Conservation (phyloP, 805 yeast species). For the Hemisphaericaspora nanyangensis region DNA sequence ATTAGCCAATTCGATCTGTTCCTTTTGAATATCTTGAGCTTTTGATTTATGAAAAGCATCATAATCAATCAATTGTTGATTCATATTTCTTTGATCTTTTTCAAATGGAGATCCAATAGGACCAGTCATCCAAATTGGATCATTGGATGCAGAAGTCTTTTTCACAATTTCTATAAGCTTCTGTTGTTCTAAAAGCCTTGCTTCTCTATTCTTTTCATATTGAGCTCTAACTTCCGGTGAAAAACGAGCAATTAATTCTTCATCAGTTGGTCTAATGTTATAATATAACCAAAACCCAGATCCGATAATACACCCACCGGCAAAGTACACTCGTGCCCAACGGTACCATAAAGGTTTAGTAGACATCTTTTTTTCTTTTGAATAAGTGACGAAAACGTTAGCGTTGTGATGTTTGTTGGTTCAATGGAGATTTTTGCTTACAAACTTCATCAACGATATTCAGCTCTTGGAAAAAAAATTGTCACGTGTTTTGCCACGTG, state of each 20-base stretch:
- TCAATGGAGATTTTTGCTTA: neutral
- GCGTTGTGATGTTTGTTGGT: neutral
- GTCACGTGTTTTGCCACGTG: neutral
- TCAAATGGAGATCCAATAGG: constrained; percentile 68
- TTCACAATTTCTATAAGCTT: constrained; percentile 65
- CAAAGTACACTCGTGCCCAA: constrained; percentile 54
- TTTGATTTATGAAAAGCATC: constrained; percentile 45
- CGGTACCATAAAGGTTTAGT: constrained; percentile 49
- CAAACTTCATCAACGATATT: neutral
- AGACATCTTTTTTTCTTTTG: constrained; percentile 10
- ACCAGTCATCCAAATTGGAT: constrained; percentile 84
- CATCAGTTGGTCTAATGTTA: constrained; percentile 82
- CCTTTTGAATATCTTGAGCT: constrained; percentile 38
- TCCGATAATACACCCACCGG: constrained; percentile 66
- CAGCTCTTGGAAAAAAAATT: neutral
- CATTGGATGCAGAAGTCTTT: constrained; percentile 60
- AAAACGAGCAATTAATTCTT: constrained; percentile 63
- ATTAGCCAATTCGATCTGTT: constrained; percentile 30
- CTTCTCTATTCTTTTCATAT: constrained; percentile 59
- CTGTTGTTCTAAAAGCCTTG: constrained; percentile 66
- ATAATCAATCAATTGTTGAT: constrained; percentile 37
- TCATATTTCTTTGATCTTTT: constrained; percentile 33
- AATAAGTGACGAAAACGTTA: neutral
- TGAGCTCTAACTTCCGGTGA: constrained; percentile 82
- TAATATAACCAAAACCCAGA: constrained; percentile 69